Base-by-base conservation (phyloP, 2,329 filamentous ascomycete species). In the Aureobasidium zeae region DNA sequence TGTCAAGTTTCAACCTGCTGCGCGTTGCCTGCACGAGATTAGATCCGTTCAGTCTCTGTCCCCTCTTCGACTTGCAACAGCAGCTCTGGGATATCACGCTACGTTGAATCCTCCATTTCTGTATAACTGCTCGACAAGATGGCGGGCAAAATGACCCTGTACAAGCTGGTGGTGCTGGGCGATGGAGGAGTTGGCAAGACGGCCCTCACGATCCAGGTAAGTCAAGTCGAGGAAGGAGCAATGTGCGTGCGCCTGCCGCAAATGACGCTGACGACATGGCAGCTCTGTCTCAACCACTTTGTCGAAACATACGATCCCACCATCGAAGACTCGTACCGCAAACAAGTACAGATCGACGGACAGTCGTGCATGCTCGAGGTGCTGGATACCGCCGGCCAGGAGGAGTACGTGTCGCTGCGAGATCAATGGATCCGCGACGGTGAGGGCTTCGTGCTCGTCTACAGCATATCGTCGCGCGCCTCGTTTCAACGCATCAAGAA, bases 381-480 rank as follows among this genome's bases (percentile, higher is more conserved):
- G 35, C 77, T 95, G 57, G 91, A 98, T 68, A 98, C 91, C 44
- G 91, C 91, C 41, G 91, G 91, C 46, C 91, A 98, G 65, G 91
- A 98, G 69, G 91, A 98, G 69, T 98, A 96, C 67, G 95, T 89
- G 51, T 91, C 91, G 34, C 71, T 96, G 57, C 77, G 91, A 59
- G 91, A 96, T 63, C 91, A 96, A 70, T 96, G 89, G 89, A 96
- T 96, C 63, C 80, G 91, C 55, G 89, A 96, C 60, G 89, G 91
- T 53, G 91, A 98, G 64, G 91, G 91, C 15, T 96, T 96, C 61
- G 86, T 98, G 21, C 74, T 98, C 49, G 91, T 98, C 52, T 96
- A 98, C 72, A 94, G 87, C 70, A 96, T 98, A 66, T 94, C 91
- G 11, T 96, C 89, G 41, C 83, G 91, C 57, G 88, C 88, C 24